Evolutionary conservation across 228 moss, liverwort and hornwort genomes (phyloP), one percentile per base, ranked within the genome.

Genomic region (Sphagnum magellanicum): DNA sequence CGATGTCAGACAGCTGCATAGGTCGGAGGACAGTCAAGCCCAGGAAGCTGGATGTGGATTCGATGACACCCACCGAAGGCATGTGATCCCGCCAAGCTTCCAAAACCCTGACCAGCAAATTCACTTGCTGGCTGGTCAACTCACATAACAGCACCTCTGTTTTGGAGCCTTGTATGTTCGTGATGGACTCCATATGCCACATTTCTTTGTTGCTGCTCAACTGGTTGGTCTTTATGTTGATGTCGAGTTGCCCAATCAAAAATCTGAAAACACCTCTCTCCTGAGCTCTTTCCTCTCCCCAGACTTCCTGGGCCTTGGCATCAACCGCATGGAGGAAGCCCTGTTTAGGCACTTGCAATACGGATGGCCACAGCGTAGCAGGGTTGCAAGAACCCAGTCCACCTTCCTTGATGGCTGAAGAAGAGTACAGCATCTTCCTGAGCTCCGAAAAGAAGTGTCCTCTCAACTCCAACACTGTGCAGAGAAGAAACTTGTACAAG

Each of bases 221-320:
- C 63, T 63, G 63, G 63, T 63, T 63, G 10, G 63, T 63, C 63
- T 63, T 63, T 15, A 63, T 63, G 32, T 63, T 63, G 16, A 63
- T 63, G 9, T 63, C 63, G 5, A 63, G 63, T 32, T 63, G 16
- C 6, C 32, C 32, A 46, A 63, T 63, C 63, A 63, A 15, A 63
- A 63, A 63, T 47, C 63, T 63, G 46, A 15, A 63, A 5, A 63
- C 63, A 47, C 63, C 63, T 47, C 63, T 63, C 32, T 15, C 16
- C 63, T 63, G 12, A 16, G 63, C 63, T 9, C 16, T 63, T 46
- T 6, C 5, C 46, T 63, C 63, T 10, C 63, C 63, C 10, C 4
- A 48, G 17, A 11, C 16, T 46, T 16, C 5, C 10, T 5, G 10
- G 16, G 63, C 63, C 10, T 16, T 16, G 17, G 10, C 3, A 0